phyloP scores from a whole-genome alignment of 2,329 filamentous ascomycete genomes.

The Hypoxylon sp. region DNA sequence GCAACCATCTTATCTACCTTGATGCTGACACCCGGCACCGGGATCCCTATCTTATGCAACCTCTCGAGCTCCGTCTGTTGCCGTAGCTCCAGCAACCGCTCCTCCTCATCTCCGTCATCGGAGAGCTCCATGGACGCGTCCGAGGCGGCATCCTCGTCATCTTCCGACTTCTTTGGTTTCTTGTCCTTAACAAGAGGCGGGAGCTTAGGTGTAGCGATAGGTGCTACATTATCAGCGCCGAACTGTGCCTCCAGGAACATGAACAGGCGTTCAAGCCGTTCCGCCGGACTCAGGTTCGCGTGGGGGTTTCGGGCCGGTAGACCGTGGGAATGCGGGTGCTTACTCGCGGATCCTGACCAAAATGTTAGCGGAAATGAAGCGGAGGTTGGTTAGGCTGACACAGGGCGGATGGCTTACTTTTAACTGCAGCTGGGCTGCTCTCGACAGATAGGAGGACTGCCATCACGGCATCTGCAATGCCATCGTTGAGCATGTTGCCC shows the following conservation, averaged over 20 bases:
- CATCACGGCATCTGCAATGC: conserved; percentile 97
- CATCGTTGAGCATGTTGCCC: conserved; percentile 96
- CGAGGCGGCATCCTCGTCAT: conserved; percentile 54
- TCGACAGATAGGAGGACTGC: conserved; percentile 93
- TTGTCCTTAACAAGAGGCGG: conserved; percentile 57
- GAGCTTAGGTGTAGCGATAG: conserved; percentile 77
- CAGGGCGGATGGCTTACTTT: conserved; percentile 71
- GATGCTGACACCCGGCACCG: conserved; percentile 90
- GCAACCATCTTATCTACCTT: conserved; percentile 89
- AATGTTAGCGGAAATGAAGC: conserved; percentile 57
- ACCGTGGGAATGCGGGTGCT: conserved; percentile 67
- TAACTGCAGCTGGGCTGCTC: conserved; percentile 93
- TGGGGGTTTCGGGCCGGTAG: conserved; percentile 77
- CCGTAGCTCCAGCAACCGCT: conserved; percentile 66
- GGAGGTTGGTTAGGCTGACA: conserved; percentile 25
- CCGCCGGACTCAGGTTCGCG: conserved; percentile 77
- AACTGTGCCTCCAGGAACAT: conserved; percentile 99
- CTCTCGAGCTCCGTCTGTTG: conserved; percentile 79
- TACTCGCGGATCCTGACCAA: conserved; percentile 72
- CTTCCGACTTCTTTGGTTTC: conserved; percentile 53
- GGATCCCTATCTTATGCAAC: conserved; percentile 86
- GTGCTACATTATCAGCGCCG: conserved; percentile 83
- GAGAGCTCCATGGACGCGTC: conserved; percentile 57
- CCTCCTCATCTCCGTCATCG: conserved; percentile 58
- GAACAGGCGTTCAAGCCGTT: conserved; percentile 87